phyloP scores from a whole-genome alignment of 192 early-diverging fungal genomes.

The Linnemannia hyalina region DNA sequence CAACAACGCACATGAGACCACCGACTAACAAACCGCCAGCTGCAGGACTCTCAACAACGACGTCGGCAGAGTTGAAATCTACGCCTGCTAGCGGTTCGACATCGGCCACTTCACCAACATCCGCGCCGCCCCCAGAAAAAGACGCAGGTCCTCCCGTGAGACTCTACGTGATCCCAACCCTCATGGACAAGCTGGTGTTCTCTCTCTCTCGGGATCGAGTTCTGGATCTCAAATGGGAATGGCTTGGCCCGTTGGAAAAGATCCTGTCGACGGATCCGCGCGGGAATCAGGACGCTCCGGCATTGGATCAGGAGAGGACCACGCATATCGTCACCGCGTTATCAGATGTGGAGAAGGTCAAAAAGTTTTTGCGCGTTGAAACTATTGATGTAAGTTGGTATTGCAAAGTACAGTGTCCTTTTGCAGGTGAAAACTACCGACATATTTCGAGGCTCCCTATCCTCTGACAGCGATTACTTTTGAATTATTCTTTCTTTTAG shows the following conservation, averaged over 20 bases:
- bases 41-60: not conserved
- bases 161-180: constrained; percentile 33
- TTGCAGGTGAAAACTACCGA: too few relatives aligned
- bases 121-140: not conserved
- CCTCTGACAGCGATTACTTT: not conserved
- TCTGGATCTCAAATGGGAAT: constrained; percentile 12
- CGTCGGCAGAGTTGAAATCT: not conserved
- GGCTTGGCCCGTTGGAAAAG: constrained; percentile 38
- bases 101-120: not conserved
- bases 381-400: constrained; percentile 24
- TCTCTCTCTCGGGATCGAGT: constrained; percentile 24
- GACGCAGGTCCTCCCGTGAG: not conserved
- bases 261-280: constrained; percentile 22
- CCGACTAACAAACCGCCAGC: not conserved
- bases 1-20: not conserved
- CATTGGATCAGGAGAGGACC: constrained; percentile 30
- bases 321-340: constrained; percentile 46
- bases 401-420: too few relatives aligned
- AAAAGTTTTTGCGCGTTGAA: constrained; percentile 14
- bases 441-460: not conserved
- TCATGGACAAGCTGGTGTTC: constrained; percentile 29
- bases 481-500: not conserved
- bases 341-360: constrained; percentile 20
- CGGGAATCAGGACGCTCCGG: not conserved
- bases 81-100: not conserved